Conservation (phyloP, 306 rosid species). For the Sindora glabra region DNA sequence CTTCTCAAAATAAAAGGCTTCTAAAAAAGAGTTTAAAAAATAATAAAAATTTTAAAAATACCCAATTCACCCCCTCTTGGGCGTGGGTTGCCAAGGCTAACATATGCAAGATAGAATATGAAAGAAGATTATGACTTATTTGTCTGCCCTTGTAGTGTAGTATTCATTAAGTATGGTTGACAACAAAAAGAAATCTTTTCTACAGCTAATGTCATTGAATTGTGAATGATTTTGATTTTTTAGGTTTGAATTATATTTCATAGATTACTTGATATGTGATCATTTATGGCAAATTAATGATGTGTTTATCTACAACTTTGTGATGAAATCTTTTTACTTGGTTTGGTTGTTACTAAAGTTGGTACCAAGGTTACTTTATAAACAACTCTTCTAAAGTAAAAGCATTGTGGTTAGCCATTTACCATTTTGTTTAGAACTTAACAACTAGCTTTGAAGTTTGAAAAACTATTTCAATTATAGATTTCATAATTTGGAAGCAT, state of each 20-base stretch:
- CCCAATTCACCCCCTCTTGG: too few relatives aligned
- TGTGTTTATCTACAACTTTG: constrained; percentile 43
- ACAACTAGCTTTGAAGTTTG: too few relatives aligned
- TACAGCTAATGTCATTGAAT: constrained; percentile 65
- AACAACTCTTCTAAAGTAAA: constrained; percentile 47
- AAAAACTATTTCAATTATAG: too few relatives aligned
- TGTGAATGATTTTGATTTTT: not conserved
- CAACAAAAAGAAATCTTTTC: constrained; percentile 58
- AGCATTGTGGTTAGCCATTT: constrained; percentile 15
- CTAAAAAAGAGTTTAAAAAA: too few relatives aligned
- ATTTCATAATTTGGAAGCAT: too few relatives aligned
- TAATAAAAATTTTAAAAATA: too few relatives aligned
- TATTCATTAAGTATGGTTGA: constrained; percentile 78
- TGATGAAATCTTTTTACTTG: constrained; percentile 77
- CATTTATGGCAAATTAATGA: too few relatives aligned
- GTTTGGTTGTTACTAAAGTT: constrained; percentile 69
- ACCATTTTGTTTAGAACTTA: not conserved
- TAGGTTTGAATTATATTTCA: not conserved
- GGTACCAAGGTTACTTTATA: constrained; percentile 65
- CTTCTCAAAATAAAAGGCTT: too few relatives aligned
- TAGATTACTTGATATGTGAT: too few relatives aligned
- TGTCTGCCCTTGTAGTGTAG: constrained; percentile 81
- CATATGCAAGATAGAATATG: constrained; percentile 61
- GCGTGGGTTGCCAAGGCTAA: too few relatives aligned
- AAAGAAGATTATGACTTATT: constrained; percentile 77